phyloP scores from a whole-genome alignment of 164 flowering plant genomes.

The grape (Vitis vinifera) region ASM3070453v1 NC_081813.1:1440001-1440500 shows the following conservation, averaged over 20 bases:
- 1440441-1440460: conserved; percentile 25
- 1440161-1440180: conserved; percentile 23
- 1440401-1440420: background rate
- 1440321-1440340: too few relatives aligned
- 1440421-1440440: conserved; percentile 48
- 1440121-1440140: background rate
- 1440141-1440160: conserved; percentile 12
- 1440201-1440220: conserved; percentile 12
- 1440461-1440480: conserved; percentile 16
- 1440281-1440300: background rate
- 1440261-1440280: conserved; percentile 45
- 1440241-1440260: conserved; percentile 47
- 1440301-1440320: background rate
- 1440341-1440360: too few relatives aligned
- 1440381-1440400: background rate
- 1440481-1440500: conserved; percentile 20
- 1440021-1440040: conserved; percentile 25
- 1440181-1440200: conserved; percentile 1
- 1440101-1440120: background rate
- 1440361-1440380: too few relatives aligned
- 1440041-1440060: conserved; percentile 19
- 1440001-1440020: conserved; percentile 45
- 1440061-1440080: conserved; percentile 24
- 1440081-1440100: conserved; percentile 13
- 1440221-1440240: conserved; percentile 18